Evolutionary conservation across 352 stramenopile genomes (phyloP).

Genomic region (Achlya hypogyna): DNA sequence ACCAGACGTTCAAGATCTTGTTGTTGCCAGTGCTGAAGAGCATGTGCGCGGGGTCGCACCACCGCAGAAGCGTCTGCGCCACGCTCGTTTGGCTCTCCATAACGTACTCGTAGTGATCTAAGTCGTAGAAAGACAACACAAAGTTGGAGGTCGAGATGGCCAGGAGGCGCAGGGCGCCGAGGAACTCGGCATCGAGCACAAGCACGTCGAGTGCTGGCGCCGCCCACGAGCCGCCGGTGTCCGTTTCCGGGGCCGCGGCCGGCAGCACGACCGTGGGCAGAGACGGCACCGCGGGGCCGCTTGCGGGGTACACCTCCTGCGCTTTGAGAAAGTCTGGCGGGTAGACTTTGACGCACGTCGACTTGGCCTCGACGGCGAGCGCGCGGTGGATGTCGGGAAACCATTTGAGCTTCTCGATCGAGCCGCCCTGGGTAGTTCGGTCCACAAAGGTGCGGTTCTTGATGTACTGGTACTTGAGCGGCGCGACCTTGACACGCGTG

Average conservation of each 20-base stretch:
- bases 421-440: conserved; percentile 44
- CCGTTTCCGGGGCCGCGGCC: neutral
- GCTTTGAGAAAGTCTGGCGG: conserved; percentile 14
- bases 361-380: conserved; percentile 52
- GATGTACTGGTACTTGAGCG: conserved; percentile 67
- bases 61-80: conserved; percentile 51
- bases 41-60: conserved; percentile 41
- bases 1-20: conserved; percentile 63
- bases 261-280: neutral
- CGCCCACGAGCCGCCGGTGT: too few species aligned
- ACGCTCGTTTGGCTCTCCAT: conserved; percentile 33
- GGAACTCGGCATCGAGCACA: conserved; percentile 58
- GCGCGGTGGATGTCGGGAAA: conserved; percentile 49
- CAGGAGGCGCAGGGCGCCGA: conserved; percentile 49
- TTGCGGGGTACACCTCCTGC: conserved; percentile 3
- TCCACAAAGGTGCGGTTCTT: conserved; percentile 43
- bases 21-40: conserved; percentile 60
- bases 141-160: conserved; percentile 69
- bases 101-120: conserved; percentile 41
- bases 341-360: conserved; percentile 64
- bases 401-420: conserved; percentile 66
- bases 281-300: neutral
- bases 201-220: too few species aligned
- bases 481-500: conserved; percentile 32
- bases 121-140: conserved; percentile 71